phyloP scores from a whole-genome alignment of 441 rosid genomes.

The Macaranga tanarius region DNA sequence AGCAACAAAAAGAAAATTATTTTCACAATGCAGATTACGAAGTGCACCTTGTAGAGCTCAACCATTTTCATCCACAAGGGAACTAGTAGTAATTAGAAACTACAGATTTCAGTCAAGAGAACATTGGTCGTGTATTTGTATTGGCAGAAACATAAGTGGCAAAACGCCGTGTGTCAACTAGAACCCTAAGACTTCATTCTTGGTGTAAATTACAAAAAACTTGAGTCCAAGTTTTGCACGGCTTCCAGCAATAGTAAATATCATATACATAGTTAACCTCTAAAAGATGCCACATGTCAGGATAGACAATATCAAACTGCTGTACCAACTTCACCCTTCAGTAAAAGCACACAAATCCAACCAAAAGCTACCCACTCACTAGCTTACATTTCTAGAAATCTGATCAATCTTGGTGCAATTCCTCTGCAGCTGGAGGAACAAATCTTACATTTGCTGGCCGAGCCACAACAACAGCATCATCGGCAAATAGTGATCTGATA shows the following conservation, averaged over 20 bases:
- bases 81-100: not conserved
- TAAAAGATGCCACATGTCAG: slow-evolving; percentile 16
- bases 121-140: not conserved
- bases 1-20: too few species aligned
- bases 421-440: slow-evolving; percentile 69
- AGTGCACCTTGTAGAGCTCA: too few species aligned
- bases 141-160: slow-evolving; percentile 6
- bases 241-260: slow-evolving; percentile 16
- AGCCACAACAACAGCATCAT: slow-evolving; percentile 79
- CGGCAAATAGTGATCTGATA: slow-evolving; percentile 80
- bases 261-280: slow-evolving; percentile 34
- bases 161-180: not conserved
- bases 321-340: slow-evolving; percentile 2
- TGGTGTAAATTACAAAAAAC: slow-evolving; percentile 31
- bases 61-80: not conserved
- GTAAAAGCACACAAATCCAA: slow-evolving; percentile 8
- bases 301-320: slow-evolving; percentile 9
- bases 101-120: not conserved
- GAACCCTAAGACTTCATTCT: slow-evolving; percentile 6
- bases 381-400: not conserved
- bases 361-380: slow-evolving; percentile 17
- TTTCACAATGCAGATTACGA: too few species aligned
- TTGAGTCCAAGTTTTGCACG: slow-evolving; percentile 16
- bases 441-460: slow-evolving; percentile 79
- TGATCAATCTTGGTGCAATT: slow-evolving; percentile 60